Conservation (phyloP, 345 rosid species). For the Mangifera indica region DNA sequence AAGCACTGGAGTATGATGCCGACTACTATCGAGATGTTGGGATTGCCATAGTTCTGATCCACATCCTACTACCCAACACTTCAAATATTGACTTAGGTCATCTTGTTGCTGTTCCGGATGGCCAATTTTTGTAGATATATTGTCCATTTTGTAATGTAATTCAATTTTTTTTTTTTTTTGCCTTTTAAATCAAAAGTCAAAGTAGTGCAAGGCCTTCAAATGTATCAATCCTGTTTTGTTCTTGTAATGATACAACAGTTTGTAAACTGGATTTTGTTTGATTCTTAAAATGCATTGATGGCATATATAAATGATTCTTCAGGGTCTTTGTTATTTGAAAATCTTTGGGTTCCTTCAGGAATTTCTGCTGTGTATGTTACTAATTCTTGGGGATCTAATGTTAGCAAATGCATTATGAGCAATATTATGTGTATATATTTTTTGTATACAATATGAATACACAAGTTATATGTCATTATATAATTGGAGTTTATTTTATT, state of each 20-base stretch:
- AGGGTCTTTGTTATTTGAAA: too few species aligned
- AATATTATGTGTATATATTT: too few species aligned
- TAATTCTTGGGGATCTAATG: too few species aligned
- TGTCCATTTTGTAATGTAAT: constrained; percentile 33
- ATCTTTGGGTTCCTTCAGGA: too few species aligned
- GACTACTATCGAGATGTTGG: constrained; percentile 1
- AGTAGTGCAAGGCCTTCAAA: constrained; percentile 1
- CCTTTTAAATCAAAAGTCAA: neutral
- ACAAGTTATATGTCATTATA: too few species aligned
- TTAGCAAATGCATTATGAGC: too few species aligned
- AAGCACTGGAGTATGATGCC: constrained; percentile 1
- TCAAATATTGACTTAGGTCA: constrained; percentile 30
- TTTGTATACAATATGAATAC: too few species aligned
- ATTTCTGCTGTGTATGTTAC: too few species aligned
- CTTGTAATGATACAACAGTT: constrained; percentile 2
- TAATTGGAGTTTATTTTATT: too few species aligned
- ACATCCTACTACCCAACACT: constrained; percentile 14
- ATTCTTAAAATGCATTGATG: constrained; percentile 4
- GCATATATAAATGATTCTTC: neutral
- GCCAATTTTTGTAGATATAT: constrained; percentile 31
- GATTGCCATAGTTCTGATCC: constrained; percentile 21
- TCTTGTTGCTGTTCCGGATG: constrained; percentile 22
- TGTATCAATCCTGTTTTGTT: constrained; percentile 1
- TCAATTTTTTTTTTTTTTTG: constrained; percentile 5
- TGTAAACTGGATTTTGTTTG: constrained; percentile 16